Conservation (phyloP, 2,329 filamentous ascomycete genomes). For the Pleomassaria siparia region DNA sequence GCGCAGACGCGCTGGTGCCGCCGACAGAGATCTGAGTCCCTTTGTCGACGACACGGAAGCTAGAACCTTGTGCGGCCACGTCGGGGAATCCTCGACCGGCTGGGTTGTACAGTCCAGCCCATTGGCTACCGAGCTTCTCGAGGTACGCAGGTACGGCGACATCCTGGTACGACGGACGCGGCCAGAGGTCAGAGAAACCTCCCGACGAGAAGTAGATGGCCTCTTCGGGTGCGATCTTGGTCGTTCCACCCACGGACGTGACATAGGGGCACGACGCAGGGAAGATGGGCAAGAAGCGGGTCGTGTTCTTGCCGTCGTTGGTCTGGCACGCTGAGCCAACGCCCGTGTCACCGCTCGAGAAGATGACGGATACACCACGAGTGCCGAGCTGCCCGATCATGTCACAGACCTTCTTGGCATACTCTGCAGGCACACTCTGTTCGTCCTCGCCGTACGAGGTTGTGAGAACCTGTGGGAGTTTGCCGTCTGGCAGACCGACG, state of each 20-base stretch:
- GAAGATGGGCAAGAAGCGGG: constrained; percentile 49
- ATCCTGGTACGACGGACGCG: constrained; percentile 47
- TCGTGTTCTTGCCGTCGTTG: constrained; percentile 49
- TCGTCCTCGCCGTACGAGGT: constrained; percentile 47
- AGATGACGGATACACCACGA: constrained; percentile 44
- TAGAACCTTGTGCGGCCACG: constrained; percentile 43
- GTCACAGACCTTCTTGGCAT: constrained; percentile 43
- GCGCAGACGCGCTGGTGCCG: constrained; percentile 44
- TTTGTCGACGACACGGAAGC: constrained; percentile 41
- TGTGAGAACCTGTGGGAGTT: constrained; percentile 42
- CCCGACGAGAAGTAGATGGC: constrained; percentile 46
- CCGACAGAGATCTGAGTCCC: constrained; percentile 34
- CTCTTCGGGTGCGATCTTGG: constrained; percentile 42
- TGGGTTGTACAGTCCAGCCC: constrained; percentile 47
- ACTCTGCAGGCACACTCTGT: constrained; percentile 41
- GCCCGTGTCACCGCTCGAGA: constrained; percentile 44
- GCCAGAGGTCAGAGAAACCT: constrained; percentile 50
- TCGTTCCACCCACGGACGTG: constrained; percentile 49
- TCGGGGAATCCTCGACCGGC: constrained; percentile 50
- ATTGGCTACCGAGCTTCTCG: constrained; percentile 40
- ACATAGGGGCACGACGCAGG: constrained; percentile 52
- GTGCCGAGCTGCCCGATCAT: constrained; percentile 44
- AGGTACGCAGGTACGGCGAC: constrained; percentile 45
- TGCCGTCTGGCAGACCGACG: constrained; percentile 29
- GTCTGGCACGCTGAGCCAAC: constrained; percentile 47